Evolutionary conservation across 192 early-diverging fungal species (phyloP).

Genomic region (Dispira simplex): DNA sequence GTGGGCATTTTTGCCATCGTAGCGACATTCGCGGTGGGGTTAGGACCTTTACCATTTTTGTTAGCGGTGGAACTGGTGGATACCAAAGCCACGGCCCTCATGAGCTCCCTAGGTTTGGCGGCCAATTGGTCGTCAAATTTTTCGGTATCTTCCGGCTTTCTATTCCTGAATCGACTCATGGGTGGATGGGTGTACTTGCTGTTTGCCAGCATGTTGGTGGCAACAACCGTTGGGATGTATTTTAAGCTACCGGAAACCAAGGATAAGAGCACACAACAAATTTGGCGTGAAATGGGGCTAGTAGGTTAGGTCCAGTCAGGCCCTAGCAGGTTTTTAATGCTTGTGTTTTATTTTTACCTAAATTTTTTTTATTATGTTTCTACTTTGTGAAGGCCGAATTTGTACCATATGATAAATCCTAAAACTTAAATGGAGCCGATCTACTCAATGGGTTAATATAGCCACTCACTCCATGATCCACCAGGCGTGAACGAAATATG

Average conservation of each 20-base stretch:
- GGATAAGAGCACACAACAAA: conserved; percentile 39
- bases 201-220: conserved; percentile 32
- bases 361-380: too few species aligned
- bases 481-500: too few species aligned
- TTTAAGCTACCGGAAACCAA: conserved; percentile 53
- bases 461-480: too few species aligned
- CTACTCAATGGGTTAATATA: too few species aligned
- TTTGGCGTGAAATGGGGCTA: conserved; percentile 15
- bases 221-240: conserved; percentile 25
- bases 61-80: conserved; percentile 59
- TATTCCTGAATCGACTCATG: conserved; percentile 30
- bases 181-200: conserved; percentile 45
- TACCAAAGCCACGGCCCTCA: conserved; percentile 44
- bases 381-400: too few species aligned
- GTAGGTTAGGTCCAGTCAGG: neutral
- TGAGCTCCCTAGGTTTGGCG: conserved; percentile 41
- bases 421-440: too few species aligned
- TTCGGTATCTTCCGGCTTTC: conserved; percentile 42
- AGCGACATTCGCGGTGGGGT: conserved; percentile 56
- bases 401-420: too few species aligned
- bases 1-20: conserved; percentile 60
- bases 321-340: too few species aligned
- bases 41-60: conserved; percentile 76
- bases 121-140: conserved; percentile 53
- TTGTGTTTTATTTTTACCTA: too few species aligned